Evolutionary conservation across 2,329 filamentous ascomycete species (phyloP), one percentile per base, ranked within the genome.

Genomic region (Fusarium zealandicum): DNA sequence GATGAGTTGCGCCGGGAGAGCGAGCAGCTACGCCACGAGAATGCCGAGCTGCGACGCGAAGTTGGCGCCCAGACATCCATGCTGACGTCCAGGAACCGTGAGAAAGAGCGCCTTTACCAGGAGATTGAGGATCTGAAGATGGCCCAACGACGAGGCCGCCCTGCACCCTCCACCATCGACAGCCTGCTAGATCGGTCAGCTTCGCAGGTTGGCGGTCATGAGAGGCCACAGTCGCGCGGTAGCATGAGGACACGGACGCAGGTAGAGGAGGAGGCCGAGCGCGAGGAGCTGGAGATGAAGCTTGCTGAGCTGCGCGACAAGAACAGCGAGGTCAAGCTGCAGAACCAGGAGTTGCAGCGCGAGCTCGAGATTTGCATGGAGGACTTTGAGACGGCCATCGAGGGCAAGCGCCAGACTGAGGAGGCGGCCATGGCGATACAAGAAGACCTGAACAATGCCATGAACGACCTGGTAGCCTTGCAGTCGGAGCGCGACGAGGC

Each of bases 61-160:
- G 90, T 98, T 25, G 92, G 93, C 57, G 95, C 95, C 3, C 95
- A 99, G 72, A 96, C 93, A 1, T 97, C 93, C 0, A 98, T 99
- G 92, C 82, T 99, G 28, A 97, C 93, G 1, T 98, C 95, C 30
- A 85, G 95, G 18, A 97, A 97, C 69, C 89, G 92, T 20, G 95
- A 99, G 71, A 96, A 96, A 70, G 93, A 98, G 71, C 86, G 92
- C 5, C 80, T 99, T 8, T 96, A 98, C 72, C 92, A 96, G 70
- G 93, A 99, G 72, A 98, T 98, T 59, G 95, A 99, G 74, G 93
- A 97, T 57, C 80, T 99, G 58, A 99, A 98, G 75, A 86, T 98
- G 66, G 86, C 90, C 2, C 88, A 92, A 62, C 87, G 92, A 48
- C 87, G 91, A 59, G 85, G 85, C 25, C 89, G 82, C 63, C 69